Evolutionary conservation across 495 filamentous ascomycete genomes (phyloP).

Genomic region (Penicillium pulvis): DNA sequence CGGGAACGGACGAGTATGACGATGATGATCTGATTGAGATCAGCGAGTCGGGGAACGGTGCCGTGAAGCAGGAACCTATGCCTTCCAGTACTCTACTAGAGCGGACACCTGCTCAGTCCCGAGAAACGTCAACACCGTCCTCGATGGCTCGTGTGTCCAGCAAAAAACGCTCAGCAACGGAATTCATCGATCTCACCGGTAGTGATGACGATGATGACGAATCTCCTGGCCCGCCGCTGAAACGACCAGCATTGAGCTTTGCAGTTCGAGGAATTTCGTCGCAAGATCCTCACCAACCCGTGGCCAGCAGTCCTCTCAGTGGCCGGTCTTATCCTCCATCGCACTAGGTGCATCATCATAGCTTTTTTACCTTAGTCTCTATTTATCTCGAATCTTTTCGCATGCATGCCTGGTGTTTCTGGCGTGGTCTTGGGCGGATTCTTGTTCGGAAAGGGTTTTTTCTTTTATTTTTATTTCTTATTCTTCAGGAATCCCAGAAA

Average conservation of each 20-base stretch:
- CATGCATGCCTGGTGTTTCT: constrained; percentile 23
- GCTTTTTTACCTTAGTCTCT: constrained; percentile 10
- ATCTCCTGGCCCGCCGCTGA: constrained; percentile 54
- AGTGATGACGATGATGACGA: constrained; percentile 72
- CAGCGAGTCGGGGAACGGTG: constrained; percentile 49
- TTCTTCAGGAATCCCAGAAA: no score
- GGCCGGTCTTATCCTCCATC: constrained; percentile 24
- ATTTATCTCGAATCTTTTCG: not conserved
- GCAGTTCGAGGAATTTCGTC: constrained; percentile 21
- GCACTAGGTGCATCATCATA: constrained; percentile 12
- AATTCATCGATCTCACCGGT: constrained; percentile 78
- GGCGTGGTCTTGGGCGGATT: constrained; percentile 22
- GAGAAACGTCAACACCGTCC: constrained; percentile 53
- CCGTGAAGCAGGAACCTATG: constrained; percentile 51
- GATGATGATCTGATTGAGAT: constrained; percentile 75
- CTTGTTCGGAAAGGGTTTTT: constrained; percentile 11
- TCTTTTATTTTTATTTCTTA: not conserved
- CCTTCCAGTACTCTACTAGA: constrained; percentile 37
- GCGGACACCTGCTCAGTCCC: constrained; percentile 56
- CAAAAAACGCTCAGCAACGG: constrained; percentile 63
- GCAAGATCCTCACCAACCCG: constrained; percentile 27
- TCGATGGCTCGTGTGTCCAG: constrained; percentile 45
- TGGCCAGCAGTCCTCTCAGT: constrained; percentile 27
- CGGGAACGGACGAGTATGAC: constrained; percentile 54
- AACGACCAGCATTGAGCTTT: constrained; percentile 42